Base-by-base conservation (phyloP, 2,329 filamentous ascomycete genomes). In the Acephala macrosclerotiorum region DNA sequence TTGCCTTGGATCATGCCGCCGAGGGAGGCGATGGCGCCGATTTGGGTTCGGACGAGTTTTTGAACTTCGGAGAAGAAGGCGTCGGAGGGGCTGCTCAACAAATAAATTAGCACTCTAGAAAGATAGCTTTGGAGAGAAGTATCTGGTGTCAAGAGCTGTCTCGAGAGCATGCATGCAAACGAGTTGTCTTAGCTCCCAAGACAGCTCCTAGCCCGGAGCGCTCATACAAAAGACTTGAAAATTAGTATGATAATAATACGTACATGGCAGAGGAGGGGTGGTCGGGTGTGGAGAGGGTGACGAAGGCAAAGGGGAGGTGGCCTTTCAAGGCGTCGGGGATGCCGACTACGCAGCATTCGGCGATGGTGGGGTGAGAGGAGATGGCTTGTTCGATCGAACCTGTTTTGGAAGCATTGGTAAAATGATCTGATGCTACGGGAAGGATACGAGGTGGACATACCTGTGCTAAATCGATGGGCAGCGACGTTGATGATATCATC, bases 401-500 rank as follows among this genome's bases (percentile, higher is more conserved):
- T 92, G 70, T 33, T 16, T 53, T 5, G 2, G 53, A 38, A 53
- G 11, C 35, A 38, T 70, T 42, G 60, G 62, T 56, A 3, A 47
- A 40, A 35, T n/a, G 18, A 11, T 61, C 14, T 6, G 38, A 22
- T 60, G 40, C 20, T 25, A 49, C n/a, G 14, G 3, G 29, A 49
- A 18, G 11, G 6, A n/a, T 12, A 47, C 20, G 16, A 68, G 62
- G 20, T 58, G 61, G 26, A 77, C 84, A 73, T 82, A 91, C 91
- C 93, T 12, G 94, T 97, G 69, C 91, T 95, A 67, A 97, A 89
- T 16, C 94, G 87, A 80, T 97, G 94, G 5, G 94, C 94, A 47
- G 94, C 94, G n/a, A 97, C 94, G 75, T 97, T 97, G 75, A 97
- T 94, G 66, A 97, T 91, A 77, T 97, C 94, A 80, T 97, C 94